Conservation (phyloP, 768 basidiomycete species). For the Kwoniella heveanensis region DNA sequence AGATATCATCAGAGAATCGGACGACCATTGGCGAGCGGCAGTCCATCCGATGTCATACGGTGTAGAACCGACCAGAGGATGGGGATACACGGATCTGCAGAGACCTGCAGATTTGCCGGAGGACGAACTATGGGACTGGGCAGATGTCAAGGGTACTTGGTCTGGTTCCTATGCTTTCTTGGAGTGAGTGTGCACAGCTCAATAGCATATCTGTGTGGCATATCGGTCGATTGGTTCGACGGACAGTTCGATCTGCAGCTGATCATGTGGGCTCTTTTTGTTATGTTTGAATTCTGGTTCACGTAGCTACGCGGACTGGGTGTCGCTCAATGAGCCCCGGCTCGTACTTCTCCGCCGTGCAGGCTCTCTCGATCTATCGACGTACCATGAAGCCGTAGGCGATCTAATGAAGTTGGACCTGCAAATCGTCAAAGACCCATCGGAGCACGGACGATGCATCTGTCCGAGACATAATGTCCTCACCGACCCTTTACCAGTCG, state of each 20-base stretch:
- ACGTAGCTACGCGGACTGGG: slow-evolving; percentile 47
- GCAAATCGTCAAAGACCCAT: slow-evolving; percentile 22
- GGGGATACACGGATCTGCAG: slow-evolving; percentile 35
- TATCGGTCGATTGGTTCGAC: no score
- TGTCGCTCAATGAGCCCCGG: slow-evolving; percentile 39
- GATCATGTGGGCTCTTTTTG: no score
- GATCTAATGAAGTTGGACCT: slow-evolving; percentile 45
- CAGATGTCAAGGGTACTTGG: slow-evolving; percentile 48
- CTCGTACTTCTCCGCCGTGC: slow-evolving; percentile 19
- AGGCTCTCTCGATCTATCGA: slow-evolving; percentile 32
- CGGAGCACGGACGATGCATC: not conserved
- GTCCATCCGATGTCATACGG: slow-evolving; percentile 40
- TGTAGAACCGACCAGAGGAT: slow-evolving; percentile 38
- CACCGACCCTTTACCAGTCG: slow-evolving; percentile 15
- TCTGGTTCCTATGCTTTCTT: slow-evolving; percentile 55
- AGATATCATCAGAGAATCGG: slow-evolving; percentile 35
- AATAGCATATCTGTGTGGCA: no score
- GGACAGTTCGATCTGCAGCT: no score
- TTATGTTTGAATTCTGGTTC: not conserved
- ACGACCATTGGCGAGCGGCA: slow-evolving; percentile 40
- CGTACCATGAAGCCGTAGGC: slow-evolving; percentile 47
- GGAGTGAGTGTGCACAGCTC: slow-evolving; percentile 48
- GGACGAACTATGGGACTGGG: slow-evolving; percentile 50
- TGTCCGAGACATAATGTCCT: not conserved
- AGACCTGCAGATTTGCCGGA: slow-evolving; percentile 30